These are phyloP conservation scores for Calocybe indica DNA, from an alignment of 768 basidiomycete species.

Conservation along the genomic window DNA sequence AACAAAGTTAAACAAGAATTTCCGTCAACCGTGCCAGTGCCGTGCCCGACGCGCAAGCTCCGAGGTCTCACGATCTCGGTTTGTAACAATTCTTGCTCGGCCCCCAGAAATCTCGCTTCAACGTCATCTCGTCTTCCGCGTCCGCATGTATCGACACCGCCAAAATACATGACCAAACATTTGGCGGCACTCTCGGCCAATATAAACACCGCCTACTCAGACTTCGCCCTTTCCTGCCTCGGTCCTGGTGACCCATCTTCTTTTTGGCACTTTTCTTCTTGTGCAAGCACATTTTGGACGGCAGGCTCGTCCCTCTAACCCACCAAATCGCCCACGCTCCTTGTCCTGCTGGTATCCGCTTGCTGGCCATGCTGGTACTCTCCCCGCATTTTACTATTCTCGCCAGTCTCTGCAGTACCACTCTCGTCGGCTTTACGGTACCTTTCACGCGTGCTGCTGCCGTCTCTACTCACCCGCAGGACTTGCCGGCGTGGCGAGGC, in stretches of 20 bases:
- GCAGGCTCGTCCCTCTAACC: conserved; percentile 4
- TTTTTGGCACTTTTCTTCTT: conserved; percentile 28
- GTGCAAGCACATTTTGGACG: conserved; percentile 15
- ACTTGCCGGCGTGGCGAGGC: conserved; percentile 7
- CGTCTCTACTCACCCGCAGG: conserved; percentile 26
- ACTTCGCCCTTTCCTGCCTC: not conserved
- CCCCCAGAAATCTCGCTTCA: no score
- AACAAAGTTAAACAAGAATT: no score
- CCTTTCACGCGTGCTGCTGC: conserved; percentile 29
- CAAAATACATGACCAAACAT: no score
- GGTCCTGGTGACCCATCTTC: conserved; percentile 20
- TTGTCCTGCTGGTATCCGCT: conserved; percentile 5
- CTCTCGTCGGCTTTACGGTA: conserved; percentile 36
- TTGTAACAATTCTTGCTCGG: no score
- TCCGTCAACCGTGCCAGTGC: no score
- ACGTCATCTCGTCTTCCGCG: no score
- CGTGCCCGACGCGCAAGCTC: no score
- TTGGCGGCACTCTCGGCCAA: no score
- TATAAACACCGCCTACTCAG: no score
- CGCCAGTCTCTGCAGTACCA: conserved; percentile 31
- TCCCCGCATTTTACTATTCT: conserved; percentile 38
- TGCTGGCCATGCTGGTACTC: conserved; percentile 42
- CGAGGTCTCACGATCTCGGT: no score
- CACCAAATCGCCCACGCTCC: conserved; percentile 11
- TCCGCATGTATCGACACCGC: no score